Conservation (phyloP, 1,284 basidiomycete species). For the Kwoniella shivajii region DNA sequence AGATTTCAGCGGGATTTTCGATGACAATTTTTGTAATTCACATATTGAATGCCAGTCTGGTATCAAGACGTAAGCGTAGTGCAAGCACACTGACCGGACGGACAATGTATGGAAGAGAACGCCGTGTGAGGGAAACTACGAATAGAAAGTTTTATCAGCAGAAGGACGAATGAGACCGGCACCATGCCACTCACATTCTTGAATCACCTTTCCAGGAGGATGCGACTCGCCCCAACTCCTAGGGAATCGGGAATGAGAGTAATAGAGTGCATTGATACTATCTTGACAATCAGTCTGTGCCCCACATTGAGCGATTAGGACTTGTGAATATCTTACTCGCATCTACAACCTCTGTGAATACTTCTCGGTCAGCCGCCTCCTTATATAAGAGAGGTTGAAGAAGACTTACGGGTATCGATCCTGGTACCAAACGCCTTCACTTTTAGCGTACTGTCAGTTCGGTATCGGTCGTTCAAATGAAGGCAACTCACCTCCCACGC, state of each 20-base stretch:
- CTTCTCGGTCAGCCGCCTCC: conserved; percentile 3
- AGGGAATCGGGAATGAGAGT: conserved; percentile 25
- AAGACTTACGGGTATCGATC: conserved; percentile 26
- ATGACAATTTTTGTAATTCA: neutral
- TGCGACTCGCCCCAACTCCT: conserved; percentile 27
- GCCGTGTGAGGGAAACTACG: neutral
- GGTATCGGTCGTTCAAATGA: neutral
- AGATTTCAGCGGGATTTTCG: conserved; percentile 3
- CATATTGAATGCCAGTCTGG: neutral
- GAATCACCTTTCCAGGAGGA: conserved; percentile 26
- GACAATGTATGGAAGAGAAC: neutral
- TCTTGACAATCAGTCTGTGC: conserved; percentile 3
- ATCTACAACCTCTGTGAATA: conserved; percentile 34
- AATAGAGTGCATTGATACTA: conserved; percentile 27
- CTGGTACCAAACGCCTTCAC: conserved; percentile 31
- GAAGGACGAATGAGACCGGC: neutral
- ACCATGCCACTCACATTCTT: conserved; percentile 18
- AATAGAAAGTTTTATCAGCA: no score
- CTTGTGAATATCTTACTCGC: conserved; percentile 37
- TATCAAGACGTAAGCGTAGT: neutral
- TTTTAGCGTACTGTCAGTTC: conserved; percentile 13
- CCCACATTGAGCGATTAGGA: neutral
- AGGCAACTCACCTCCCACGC: conserved; percentile 26
- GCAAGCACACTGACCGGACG: no score
- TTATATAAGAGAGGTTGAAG: neutral